Base-by-base conservation (phyloP, 352 stramenopile genomes). In the Phytophthora pistaciae region DNA sequence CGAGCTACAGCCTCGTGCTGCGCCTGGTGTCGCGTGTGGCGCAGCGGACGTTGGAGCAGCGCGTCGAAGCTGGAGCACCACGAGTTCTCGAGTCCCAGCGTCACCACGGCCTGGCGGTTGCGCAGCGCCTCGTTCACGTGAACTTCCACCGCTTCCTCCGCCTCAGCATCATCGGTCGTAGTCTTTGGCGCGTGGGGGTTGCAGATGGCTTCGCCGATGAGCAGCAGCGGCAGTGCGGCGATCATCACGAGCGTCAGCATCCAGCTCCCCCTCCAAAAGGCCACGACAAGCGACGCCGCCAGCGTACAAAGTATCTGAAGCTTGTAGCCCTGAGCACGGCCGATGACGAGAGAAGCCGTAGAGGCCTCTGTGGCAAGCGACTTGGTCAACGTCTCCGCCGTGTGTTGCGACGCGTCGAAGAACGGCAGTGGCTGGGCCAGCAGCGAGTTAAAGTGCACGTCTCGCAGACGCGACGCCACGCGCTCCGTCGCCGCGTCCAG, bases 351-450 rank as follows among this genome's bases (percentile, higher is more conserved):
- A 1, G 83, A 74, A 14, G 85, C 79, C n/a, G 69, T 83, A 1
- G 89, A 60, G 0, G 81, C 78, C 14, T 95, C 80, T 14, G 80
- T 77, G 6, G 87, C 72, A 5, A 93, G 72, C 8, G 77, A 79
- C 3, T 91, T 77, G 9, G 90, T 84, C 13, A 95, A 52, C 5
- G 66, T 70, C 10, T 89, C 84, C 0, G 85, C 64, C 0, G 76
- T 74, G 61, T 96, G 74, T n/a, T 79, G 38, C 11, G 78, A 66
- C 0, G 68, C 63, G 57, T 97, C 90, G 44, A 96, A 97, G 68
- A 90, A 97, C 0, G 75, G 63, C 50, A 96, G 65, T 10, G 80
- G 74, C 40, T 90, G 83, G 3, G 72, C 77, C 25, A 83, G 58
- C 0, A 91, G 61, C 5, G 84, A 84, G 13, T 56, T 65, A 50